Evolutionary conservation across 345 rosid genomes (phyloP).

Genomic region (Salix caprea): DNA sequence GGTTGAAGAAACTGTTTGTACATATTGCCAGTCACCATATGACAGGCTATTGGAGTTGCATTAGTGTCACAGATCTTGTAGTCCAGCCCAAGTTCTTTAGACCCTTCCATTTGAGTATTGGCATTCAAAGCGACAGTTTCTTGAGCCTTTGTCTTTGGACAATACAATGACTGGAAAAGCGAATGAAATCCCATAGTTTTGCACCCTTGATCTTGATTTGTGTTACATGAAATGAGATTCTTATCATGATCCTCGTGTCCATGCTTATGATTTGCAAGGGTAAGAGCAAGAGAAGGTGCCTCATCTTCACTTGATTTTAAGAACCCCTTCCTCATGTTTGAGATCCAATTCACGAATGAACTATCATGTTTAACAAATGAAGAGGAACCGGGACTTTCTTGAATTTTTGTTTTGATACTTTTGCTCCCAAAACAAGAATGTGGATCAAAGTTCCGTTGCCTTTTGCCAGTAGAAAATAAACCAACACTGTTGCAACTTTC

Average conservation of each 20-base stretch:
- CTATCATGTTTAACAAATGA: conserved; percentile 57
- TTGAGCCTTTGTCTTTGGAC: conserved; percentile 39
- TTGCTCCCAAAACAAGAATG: conserved; percentile 52
- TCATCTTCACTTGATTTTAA: conserved; percentile 38
- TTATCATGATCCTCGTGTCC: conserved; percentile 23
- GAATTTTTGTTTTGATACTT: conserved; percentile 46
- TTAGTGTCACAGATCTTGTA: conserved; percentile 25
- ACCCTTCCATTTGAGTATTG: conserved; percentile 21
- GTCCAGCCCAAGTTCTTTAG: conserved; percentile 28
- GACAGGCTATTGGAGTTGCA: conserved; percentile 41
- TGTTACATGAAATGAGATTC: conserved; percentile 13
- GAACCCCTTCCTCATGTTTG: conserved; percentile 72
- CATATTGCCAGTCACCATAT: conserved; percentile 31
- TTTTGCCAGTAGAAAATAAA: conserved; percentile 42
- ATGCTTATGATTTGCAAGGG: conserved; percentile 29
- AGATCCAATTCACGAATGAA: conserved; percentile 90
- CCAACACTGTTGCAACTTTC: conserved; percentile 77
- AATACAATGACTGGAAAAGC: conserved; percentile 64
- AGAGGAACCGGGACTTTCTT: conserved; percentile 49
- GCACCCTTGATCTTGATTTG: conserved; percentile 22
- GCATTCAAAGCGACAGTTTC: conserved; percentile 17
- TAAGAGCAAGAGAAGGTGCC: conserved; percentile 37
- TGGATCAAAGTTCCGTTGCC: conserved; percentile 45
- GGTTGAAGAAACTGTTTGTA: conserved; percentile 31
- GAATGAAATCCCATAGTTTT: conserved; percentile 66